These are phyloP conservation scores for Hypomyces perniciosus DNA, from an alignment of 2,329 filamentous ascomycete genomes.

Conservation along the genomic window DNA sequence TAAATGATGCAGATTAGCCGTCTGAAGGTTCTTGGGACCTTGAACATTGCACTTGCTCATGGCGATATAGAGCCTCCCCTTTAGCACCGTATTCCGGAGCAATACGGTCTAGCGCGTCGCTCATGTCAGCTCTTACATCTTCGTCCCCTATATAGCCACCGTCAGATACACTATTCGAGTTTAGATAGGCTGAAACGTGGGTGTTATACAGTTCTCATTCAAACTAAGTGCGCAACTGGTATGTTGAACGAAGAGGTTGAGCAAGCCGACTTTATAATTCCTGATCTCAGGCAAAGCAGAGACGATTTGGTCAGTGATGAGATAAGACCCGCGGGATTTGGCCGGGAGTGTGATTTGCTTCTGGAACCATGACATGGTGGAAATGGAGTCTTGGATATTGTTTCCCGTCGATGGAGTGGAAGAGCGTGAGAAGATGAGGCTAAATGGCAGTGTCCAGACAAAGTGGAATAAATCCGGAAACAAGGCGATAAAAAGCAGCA, in stretches of 20 bases:
- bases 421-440: constrained; percentile 28
- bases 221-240: constrained; percentile 84
- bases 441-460: constrained; percentile 44
- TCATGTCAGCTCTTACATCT: constrained; percentile 91
- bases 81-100: constrained; percentile 71
- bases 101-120: constrained; percentile 83
- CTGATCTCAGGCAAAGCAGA: constrained; percentile 71
- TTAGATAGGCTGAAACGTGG: not conserved
- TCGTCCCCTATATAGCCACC: constrained; percentile 44
- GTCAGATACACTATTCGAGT: not conserved
- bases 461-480: constrained; percentile 50
- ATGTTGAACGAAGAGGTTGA: constrained; percentile 93
- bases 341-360: constrained; percentile 76
- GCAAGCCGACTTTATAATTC: constrained; percentile 75
- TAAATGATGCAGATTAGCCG: not conserved
- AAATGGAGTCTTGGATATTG: constrained; percentile 12
- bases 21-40: not conserved
- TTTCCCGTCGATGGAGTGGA: constrained; percentile 26
- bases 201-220: constrained; percentile 76
- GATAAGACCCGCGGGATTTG: constrained; percentile 75
- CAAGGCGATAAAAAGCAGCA: constrained; percentile 44
- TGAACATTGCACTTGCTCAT: constrained; percentile 37
- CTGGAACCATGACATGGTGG: constrained; percentile 70
- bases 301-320: constrained; percentile 73
- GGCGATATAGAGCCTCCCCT: constrained; percentile 71